Percentiles rank a stretch among this genome's conserved stretches.
phyloP scores from a whole-genome alignment of 164 flowering plant species.

The Saururus chinensis region DNA sequence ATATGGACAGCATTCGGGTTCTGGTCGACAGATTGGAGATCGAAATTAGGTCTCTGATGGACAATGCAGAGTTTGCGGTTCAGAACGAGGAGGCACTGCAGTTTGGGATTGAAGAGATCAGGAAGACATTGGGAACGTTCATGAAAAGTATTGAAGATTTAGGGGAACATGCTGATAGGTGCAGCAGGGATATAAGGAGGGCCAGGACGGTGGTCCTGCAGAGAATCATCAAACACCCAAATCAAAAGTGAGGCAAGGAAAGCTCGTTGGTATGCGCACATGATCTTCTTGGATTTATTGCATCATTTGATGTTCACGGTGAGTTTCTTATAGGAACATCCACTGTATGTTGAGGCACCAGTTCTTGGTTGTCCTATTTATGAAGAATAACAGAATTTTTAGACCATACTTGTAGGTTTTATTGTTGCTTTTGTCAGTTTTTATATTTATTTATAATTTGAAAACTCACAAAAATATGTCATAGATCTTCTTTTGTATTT shows the following conservation, averaged over 20 bases:
- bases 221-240: constrained; percentile 55
- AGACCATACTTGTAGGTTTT: background rate
- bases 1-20: constrained; percentile 57
- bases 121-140: constrained; percentile 44
- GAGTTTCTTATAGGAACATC: too few species aligned
- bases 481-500: background rate
- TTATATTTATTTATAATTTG: background rate
- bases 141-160: constrained; percentile 52
- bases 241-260: constrained; percentile 10
- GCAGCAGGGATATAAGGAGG: constrained; percentile 43
- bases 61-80: constrained; percentile 44
- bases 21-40: constrained; percentile 50
- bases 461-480: background rate
- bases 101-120: constrained; percentile 68
- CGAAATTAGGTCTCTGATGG: constrained; percentile 41
- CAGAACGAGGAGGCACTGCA: constrained; percentile 44
- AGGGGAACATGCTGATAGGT: constrained; percentile 46
- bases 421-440: background rate
- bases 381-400: background rate
- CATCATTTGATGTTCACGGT: too few species aligned
- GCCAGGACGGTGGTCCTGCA: constrained; percentile 68
- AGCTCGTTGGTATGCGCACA: background rate
- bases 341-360: background rate
- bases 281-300: too few species aligned
- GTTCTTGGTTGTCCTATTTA: background rate